Conservation (phyloP, 768 basidiomycete species). For the Termitomyces sp. region DNA sequence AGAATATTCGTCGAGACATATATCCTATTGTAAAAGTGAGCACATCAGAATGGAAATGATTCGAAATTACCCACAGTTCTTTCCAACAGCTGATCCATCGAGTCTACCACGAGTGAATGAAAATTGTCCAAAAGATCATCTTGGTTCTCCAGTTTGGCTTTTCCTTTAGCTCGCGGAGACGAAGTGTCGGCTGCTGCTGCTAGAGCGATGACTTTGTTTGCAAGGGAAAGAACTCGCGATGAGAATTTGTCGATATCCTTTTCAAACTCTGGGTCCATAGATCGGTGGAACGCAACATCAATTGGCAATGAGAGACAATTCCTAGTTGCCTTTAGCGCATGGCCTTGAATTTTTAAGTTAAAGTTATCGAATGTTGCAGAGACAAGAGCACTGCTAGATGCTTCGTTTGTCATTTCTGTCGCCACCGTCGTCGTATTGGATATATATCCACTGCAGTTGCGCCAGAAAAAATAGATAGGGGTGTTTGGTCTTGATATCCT, state of each 20-base stretch:
- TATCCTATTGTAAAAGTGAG: constrained; percentile 48
- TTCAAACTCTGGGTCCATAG: constrained; percentile 70
- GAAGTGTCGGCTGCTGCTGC: constrained; percentile 36
- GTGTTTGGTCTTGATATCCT: no score
- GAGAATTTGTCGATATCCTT: constrained; percentile 67
- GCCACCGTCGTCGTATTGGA: not conserved
- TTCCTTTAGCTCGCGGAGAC: constrained; percentile 37
- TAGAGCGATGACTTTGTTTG: constrained; percentile 56
- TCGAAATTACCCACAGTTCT: constrained; percentile 50
- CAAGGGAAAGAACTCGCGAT: constrained; percentile 54
- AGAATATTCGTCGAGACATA: constrained; percentile 70
- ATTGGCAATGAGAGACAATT: constrained; percentile 55
- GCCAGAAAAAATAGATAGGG: not conserved
- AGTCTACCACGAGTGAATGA: constrained; percentile 69
- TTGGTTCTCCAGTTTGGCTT: constrained; percentile 50
- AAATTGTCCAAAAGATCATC: constrained; percentile 87
- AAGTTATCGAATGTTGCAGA: constrained; percentile 40
- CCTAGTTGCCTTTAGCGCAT: constrained; percentile 59
- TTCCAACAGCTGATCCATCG: constrained; percentile 82
- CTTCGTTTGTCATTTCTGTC: constrained; percentile 8
- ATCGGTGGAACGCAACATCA: constrained; percentile 87
- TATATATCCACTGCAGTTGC: not conserved
- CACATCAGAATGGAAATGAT: not conserved
- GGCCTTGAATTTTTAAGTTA: constrained; percentile 50
- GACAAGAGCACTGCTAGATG: constrained; percentile 10